Base-by-base conservation (phyloP, 805 yeast genomes). In the Candida hungchunana region DNA sequence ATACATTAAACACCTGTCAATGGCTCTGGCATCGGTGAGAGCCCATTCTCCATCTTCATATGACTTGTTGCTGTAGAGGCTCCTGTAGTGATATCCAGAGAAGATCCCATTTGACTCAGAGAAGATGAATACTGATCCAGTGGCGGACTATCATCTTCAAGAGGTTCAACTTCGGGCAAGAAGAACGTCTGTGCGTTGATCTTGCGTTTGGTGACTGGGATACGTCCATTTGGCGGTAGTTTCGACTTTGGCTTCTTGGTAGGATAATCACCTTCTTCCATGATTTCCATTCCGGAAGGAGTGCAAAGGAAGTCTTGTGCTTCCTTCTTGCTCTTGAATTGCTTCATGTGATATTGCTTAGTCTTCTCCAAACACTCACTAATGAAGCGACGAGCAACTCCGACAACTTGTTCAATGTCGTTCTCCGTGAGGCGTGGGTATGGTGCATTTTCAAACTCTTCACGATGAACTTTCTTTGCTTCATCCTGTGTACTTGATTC, bases 211-310 rank as follows among this genome's bases (percentile, higher is more conserved):
- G 75, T 61, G 1, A 75, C 26, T 5, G 82, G 61, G 24, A 89
- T 83, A 58, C 82, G 87, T 24, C 96, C 96, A 20, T 86, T 83
- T 6, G 96, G 96, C 10, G 97, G 96, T 33, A 93, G 64, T 51
- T 88, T 80, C 1, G 95, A 82, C 12, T 55, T 50, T 38, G 89
- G 70, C 47, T 79, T 84, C 51, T 85, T 87, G 38, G 79, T 77
- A 1, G 95, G 88, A 47, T 86, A 67, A 37, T 83, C 89, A 13
- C 85, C 96, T 51, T 89, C 96, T 53, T 88, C 96, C 32, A 82
- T 60, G 10, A 83, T 56, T 4, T 63, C 59, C n/a, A 77, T 67
- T n/a, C 71, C 63, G 9, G 60, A 65, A 28, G 39, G 44, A n/a
- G 26, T 42, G 12, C 39, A 42, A 22, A 38, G 62, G 40, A 55